Evolutionary conservation across 176 grass and related monocot genomes (phyloP), one percentile per base, ranked within the genome.

Genomic region (Oryza rufipogon): DNA sequence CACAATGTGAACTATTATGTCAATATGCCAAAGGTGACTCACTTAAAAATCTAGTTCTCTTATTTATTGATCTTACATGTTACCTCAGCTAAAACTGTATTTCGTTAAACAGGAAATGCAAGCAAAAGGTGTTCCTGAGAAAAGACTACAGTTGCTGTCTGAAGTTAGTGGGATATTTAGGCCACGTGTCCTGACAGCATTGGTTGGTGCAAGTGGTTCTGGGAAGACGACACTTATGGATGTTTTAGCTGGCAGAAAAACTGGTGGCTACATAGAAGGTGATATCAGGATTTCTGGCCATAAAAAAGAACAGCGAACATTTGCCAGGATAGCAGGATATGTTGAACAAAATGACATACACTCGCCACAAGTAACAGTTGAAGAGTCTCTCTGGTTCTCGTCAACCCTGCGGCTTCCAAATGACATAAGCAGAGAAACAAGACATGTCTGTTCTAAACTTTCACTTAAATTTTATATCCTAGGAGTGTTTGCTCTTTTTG

Each of bases 271-370:
- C 65, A 92, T 92, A 46, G 90, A 95, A 78, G 93, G 93, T 33
- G 90, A 95, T 51, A 88, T 95, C 46, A 82, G 48, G 23, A 95
- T 95, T 74, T 92, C 87, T 15, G 93, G 93, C 38, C 82, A 87
- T 84, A 71, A 69, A 73, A 95, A 95, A 80, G 90, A 92, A 66
- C 93, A 95, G 78, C 83, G 56, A 46, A 92, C 85, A 23, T 95
- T 95, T 76, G 93, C 93, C 20, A 88, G 93, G 89, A 79, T 95
- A 77, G 70, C 93, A n/a, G 93, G 93, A 77, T 95, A 95, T 84
- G 93, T 95, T 70, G 93, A 95, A 61, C 93, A 95, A 89, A 95
- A 88, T 83, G 90, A 95, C 49, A 95, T 95, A 54, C 90, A 95
- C 67, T 95, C 92, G 3, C 87, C 93, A 84, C 87, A 95, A 90